These are phyloP conservation scores for Pythium graminicola DNA, from an alignment of 352 stramenopile species.

Conservation along the genomic window DNA sequence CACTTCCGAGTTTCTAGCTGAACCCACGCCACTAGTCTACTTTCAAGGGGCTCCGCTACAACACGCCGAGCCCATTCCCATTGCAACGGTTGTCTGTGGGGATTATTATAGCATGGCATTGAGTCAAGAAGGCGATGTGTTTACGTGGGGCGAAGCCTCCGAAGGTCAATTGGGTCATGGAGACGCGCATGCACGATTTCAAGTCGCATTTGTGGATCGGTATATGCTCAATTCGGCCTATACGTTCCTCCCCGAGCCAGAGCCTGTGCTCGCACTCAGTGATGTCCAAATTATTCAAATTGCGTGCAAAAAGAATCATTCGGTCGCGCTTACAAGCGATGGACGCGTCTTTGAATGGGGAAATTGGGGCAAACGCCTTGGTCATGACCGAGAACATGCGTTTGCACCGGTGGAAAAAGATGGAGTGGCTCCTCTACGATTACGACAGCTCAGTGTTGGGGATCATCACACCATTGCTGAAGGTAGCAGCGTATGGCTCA, in stretches of 20 bases:
- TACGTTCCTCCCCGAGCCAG: conserved; percentile 54
- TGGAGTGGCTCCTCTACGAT: conserved; percentile 18
- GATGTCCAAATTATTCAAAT: conserved; percentile 38
- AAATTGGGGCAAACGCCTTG: conserved; percentile 53
- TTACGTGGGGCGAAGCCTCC: conserved; percentile 68
- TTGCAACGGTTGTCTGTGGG: conserved; percentile 50
- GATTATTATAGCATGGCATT: conserved; percentile 64
- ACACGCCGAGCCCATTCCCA: conserved; percentile 55
- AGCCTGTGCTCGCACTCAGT: conserved; percentile 51
- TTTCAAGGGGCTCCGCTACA: conserved; percentile 48
- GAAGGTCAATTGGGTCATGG: conserved; percentile 66
- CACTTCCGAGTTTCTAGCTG: conserved; percentile 35
- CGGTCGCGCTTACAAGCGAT: conserved; percentile 34
- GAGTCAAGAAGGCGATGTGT: conserved; percentile 59
- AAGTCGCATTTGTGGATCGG: conserved; percentile 56
- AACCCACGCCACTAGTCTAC: conserved; percentile 49
- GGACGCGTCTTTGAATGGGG: conserved; percentile 60
- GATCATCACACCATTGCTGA: conserved; percentile 54
- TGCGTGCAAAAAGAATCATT: conserved; percentile 53
- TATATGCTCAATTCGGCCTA: conserved; percentile 63
- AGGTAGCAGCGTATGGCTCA: conserved; percentile 62
- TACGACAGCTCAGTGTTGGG: conserved; percentile 40
- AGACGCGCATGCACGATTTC: conserved; percentile 41
- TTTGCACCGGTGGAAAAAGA: conserved; percentile 44
- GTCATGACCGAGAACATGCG: conserved; percentile 47